These are phyloP conservation scores for Kluyveromyces dobzhanskii DNA, from an alignment of 805 yeast genomes.

Conservation along the genomic window DNA sequence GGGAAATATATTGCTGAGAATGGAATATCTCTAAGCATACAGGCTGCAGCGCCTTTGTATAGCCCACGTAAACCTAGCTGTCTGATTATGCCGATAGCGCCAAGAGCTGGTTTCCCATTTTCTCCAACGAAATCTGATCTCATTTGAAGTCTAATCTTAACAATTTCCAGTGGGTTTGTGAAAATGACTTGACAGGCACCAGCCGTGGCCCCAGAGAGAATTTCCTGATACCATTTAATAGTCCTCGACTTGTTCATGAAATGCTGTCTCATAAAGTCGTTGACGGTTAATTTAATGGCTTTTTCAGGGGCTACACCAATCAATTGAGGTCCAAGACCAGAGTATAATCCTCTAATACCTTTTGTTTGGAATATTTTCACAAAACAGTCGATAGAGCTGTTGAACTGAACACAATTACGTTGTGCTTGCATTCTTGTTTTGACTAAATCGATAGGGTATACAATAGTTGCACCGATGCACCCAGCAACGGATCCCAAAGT, in stretches of 20 bases:
- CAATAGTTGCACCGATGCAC: slow-evolving; percentile 96
- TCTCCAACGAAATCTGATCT: slow-evolving; percentile 61
- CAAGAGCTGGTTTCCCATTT: slow-evolving; percentile 29
- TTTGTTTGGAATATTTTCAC: slow-evolving; percentile 65
- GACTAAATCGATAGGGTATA: slow-evolving; percentile 91
- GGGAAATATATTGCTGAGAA: slow-evolving; percentile 97
- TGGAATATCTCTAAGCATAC: slow-evolving; percentile 90
- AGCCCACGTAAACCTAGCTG: slow-evolving; percentile 78
- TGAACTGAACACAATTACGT: slow-evolving; percentile 59
- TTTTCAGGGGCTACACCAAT: slow-evolving; percentile 98
- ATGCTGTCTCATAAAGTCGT: slow-evolving; percentile 73
- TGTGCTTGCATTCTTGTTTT: slow-evolving; percentile 98
- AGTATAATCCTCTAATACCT: slow-evolving; percentile 79
- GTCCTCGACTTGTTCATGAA: slow-evolving; percentile 49
- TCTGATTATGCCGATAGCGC: slow-evolving; percentile 55
- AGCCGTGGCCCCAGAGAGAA: slow-evolving; percentile 85
- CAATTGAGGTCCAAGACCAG: slow-evolving; percentile 89
- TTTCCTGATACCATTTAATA: slow-evolving; percentile 51
- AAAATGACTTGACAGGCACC: slow-evolving; percentile 95
- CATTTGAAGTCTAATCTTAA: slow-evolving; percentile 88
- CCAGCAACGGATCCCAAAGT: slow-evolving; percentile 92
- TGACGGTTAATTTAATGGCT: slow-evolving; percentile 91
- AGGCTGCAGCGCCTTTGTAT: slow-evolving; percentile 87
- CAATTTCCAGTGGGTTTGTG: slow-evolving; percentile 94
- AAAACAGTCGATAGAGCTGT: slow-evolving; percentile 81